Percentiles rank a stretch among this genome's conserved stretches.
These are phyloP conservation scores for Pythium rishiriense DNA, from an alignment of 352 stramenopile genomes.

Conservation along the genomic window DNA sequence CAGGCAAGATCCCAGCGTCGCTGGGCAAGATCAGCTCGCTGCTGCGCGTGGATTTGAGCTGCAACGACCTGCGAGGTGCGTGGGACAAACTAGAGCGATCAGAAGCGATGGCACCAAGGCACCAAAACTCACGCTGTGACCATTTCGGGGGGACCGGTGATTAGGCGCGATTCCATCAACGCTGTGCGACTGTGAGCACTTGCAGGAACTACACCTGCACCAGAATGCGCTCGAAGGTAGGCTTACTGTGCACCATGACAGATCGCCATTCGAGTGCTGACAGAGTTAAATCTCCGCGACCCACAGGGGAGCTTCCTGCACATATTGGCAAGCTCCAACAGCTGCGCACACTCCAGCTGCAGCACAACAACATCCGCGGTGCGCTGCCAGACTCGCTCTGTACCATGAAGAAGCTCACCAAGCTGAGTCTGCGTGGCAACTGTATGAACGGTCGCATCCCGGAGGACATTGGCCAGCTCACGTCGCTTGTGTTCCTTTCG, in stretches of 20 bases:
- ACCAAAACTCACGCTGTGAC: not conserved
- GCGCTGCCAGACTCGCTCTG: constrained; percentile 53
- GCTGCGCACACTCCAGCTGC: constrained; percentile 73
- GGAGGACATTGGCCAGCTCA: constrained; percentile 58
- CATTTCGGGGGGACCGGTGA: constrained; percentile 20
- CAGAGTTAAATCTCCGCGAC: not conserved
- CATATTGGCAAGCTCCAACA: constrained; percentile 57
- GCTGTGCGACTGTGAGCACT: constrained; percentile 45
- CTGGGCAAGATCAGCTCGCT: constrained; percentile 58
- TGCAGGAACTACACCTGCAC: constrained; percentile 78
- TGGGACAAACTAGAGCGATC: not conserved
- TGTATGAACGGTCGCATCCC: constrained; percentile 71
- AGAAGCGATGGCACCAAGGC: not conserved
- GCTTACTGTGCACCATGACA: not conserved
- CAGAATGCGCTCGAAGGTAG: constrained; percentile 76
- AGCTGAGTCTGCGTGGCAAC: constrained; percentile 78
- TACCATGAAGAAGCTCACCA: constrained; percentile 56
- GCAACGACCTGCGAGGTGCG: constrained; percentile 69
- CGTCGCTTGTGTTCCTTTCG: constrained; percentile 80
- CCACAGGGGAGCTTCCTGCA: constrained; percentile 40
- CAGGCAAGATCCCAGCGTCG: constrained; percentile 55
- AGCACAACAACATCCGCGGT: constrained; percentile 81
- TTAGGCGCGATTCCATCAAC: constrained; percentile 42
- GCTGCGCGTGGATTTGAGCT: constrained; percentile 73
- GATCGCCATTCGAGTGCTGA: not conserved